A percentile compares a stretch with the other conserved stretches of the same genome.
These are phyloP conservation scores for Tetrastigma voinierianum DNA, from an alignment of 164 flowering plant genomes.

Conservation along the genomic window DNA sequence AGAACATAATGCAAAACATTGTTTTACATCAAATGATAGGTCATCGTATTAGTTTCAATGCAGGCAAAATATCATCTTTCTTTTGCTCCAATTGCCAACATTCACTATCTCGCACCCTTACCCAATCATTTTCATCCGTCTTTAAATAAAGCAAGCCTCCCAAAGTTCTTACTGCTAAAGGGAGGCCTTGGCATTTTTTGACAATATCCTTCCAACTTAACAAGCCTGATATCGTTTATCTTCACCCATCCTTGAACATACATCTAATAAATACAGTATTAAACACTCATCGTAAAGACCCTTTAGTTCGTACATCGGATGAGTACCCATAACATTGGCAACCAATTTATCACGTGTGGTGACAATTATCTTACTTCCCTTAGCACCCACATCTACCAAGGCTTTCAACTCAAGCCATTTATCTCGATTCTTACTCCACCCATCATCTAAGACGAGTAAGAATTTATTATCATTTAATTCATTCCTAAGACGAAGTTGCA, in stretches of 20 bases:
- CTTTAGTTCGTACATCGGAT: neutral
- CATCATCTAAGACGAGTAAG: neutral
- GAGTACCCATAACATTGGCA: neutral
- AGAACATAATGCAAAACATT: neutral
- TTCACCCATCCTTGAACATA: neutral
- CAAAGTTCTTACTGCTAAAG: neutral
- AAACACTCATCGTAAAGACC: neutral
- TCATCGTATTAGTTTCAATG: neutral
- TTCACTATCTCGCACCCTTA: neutral
- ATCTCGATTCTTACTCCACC: neutral
- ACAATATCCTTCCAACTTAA: neutral
- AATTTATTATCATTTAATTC: neutral
- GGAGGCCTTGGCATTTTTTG: constrained; percentile 10
- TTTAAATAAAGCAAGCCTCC: constrained; percentile 1
- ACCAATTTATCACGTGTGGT: neutral
- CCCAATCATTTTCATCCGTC: neutral
- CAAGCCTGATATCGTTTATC: neutral
- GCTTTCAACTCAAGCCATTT: neutral
- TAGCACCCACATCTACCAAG: neutral
- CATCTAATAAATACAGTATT: neutral
- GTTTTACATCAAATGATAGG: neutral
- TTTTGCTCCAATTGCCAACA: neutral
- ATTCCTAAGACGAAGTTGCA: neutral
- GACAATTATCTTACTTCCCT: neutral
- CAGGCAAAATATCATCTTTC: neutral